A percentile compares a stretch with the other conserved stretches of the same genome.
Conservation (phyloP, 305 asterid genomes). For the Lippia alba region DNA sequence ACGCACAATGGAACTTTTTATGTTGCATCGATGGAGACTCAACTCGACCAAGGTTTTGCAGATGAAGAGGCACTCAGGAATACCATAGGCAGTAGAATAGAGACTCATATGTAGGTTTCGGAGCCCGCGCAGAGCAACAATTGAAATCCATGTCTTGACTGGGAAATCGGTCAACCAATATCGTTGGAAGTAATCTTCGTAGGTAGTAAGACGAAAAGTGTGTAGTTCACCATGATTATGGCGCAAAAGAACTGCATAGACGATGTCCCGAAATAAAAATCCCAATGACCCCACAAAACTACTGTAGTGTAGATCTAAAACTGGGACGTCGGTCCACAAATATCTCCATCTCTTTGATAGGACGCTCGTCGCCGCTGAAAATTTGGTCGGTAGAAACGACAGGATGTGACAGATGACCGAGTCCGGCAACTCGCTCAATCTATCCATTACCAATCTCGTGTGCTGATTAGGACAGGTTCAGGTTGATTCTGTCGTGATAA, state of each 20-base stretch:
- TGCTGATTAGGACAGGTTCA: no score
- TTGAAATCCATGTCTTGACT: constrained; percentile 12
- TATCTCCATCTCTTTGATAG: constrained; percentile 25
- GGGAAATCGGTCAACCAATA: background rate
- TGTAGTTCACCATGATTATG: background rate
- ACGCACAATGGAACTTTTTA: background rate
- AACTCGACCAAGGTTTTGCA: constrained; percentile 3
- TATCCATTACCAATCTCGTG: constrained; percentile 2
- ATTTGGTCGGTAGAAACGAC: constrained; percentile 17
- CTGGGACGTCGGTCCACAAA: constrained; percentile 14
- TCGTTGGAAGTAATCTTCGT: no score
- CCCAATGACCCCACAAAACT: background rate
- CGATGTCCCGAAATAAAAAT: constrained; percentile 1
- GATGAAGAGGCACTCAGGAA: constrained; percentile 15
- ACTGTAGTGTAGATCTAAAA: constrained; percentile 14
- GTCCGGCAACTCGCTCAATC: constrained; percentile 27
- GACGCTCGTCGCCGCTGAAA: constrained; percentile 8
- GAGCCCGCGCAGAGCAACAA: background rate
- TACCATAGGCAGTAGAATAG: background rate
- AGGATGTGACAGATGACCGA: constrained; percentile 1
- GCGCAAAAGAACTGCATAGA: background rate
- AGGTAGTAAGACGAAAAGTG: background rate
- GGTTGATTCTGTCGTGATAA: no score
- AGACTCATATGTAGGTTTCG: constrained; percentile 1
- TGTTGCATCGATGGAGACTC: background rate